phyloP scores from a whole-genome alignment of 495 filamentous ascomycete species.

The Hypoxylon crocopeplum region DNA sequence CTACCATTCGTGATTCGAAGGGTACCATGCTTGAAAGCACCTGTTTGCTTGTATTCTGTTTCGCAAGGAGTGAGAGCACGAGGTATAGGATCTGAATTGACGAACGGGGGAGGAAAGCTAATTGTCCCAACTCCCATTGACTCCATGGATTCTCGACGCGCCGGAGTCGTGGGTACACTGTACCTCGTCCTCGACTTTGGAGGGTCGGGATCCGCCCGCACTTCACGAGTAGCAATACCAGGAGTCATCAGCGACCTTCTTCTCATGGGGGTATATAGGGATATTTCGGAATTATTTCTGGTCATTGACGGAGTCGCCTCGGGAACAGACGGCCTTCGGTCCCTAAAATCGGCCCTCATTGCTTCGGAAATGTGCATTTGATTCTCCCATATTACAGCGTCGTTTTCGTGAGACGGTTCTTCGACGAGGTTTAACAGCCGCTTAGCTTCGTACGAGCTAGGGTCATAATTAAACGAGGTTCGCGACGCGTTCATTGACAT shows the following conservation, averaged over 20 bases:
- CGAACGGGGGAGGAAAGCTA: conserved; percentile 40
- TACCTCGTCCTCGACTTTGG: conserved; percentile 40
- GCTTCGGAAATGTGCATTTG: conserved; percentile 45
- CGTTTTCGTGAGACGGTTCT: conserved; percentile 41
- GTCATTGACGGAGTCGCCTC: conserved; percentile 40
- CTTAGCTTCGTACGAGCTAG: conserved; percentile 51
- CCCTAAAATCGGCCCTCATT: conserved; percentile 42
- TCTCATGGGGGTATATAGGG: conserved; percentile 56
- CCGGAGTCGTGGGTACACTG: conserved; percentile 48
- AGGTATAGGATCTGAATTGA: conserved; percentile 38
- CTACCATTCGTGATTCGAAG: conserved; percentile 65
- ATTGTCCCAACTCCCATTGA: conserved; percentile 40
- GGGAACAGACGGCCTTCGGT: conserved; percentile 40
- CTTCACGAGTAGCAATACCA: conserved; percentile 53
- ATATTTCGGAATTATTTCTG: conserved; percentile 51
- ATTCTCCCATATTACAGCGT: conserved; percentile 43
- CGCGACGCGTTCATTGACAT: conserved; percentile 40
- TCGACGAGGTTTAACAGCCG: conserved; percentile 50
- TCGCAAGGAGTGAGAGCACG: conserved; percentile 55
- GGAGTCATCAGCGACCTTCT: conserved; percentile 56
- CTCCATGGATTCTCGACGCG: conserved; percentile 46
- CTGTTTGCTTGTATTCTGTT: conserved; percentile 59
- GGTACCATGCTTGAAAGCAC: conserved; percentile 65
- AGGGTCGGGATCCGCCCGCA: conserved; percentile 24
- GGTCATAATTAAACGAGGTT: conserved; percentile 51